Percentiles rank a stretch among this genome's conserved stretches.
phyloP scores from a whole-genome alignment of 106 monocot genomes.

The Agapanthus africanus region DNA sequence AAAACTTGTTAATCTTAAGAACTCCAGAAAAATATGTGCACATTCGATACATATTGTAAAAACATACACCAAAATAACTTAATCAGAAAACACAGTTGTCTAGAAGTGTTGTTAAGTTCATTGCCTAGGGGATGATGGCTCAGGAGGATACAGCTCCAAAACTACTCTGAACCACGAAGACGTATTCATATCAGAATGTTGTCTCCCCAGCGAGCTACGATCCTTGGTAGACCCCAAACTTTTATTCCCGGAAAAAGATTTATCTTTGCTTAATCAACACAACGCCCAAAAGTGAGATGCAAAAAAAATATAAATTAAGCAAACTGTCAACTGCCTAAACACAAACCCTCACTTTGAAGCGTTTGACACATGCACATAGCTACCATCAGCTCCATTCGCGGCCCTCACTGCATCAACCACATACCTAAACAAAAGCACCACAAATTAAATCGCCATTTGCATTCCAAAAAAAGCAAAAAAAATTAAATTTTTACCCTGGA shows the following conservation, averaged over 20 bases:
- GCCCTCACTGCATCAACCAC: slow-evolving; percentile 1
- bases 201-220: not conserved
- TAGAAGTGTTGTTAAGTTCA: not conserved
- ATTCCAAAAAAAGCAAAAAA: not conserved
- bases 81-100: not conserved
- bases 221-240: not conserved
- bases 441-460: not conserved
- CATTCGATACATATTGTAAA: not conserved
- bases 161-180: not conserved
- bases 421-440: not conserved
- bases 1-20: not conserved
- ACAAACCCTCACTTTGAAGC: not conserved
- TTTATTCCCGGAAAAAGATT: not conserved
- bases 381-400: not conserved
- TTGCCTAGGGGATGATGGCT: not conserved
- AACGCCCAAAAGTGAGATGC: not conserved
- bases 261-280: not conserved
- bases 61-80: not conserved
- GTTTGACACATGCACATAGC: not conserved
- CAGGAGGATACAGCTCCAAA: not conserved
- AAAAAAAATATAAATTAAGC: not conserved
- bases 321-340: not conserved
- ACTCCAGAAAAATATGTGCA: not conserved
- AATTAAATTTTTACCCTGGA: not conserved
- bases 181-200: not conserved